Base-by-base conservation (phyloP, 2,329 filamentous ascomycete species). In the Arthroderma sp. region DNA sequence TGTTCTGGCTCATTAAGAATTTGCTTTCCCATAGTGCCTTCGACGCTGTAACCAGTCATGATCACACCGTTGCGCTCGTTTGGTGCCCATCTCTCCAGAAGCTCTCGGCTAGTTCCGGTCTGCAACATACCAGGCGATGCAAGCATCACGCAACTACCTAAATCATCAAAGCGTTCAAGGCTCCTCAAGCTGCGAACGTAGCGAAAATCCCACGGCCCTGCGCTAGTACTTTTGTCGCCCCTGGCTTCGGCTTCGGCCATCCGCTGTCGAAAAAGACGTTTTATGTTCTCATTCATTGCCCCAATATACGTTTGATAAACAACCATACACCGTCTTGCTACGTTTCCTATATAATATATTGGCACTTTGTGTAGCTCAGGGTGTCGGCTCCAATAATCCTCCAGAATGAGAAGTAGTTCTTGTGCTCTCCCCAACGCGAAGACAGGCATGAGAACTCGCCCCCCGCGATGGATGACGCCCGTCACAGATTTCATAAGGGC, bases 251-350 rank as follows among this genome's bases (percentile, higher is more conserved):
- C 85, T 61, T 94, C 86, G 3, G 85, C 86, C 78, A 94, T 93
- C 40, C 86, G 80, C 63, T 93, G 87, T 43, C 83, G 76, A 65
- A 95, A 95, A n/a, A 94, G 75, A 7, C 85, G 78, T 63, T 94
- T 95, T 70, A 98, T 96, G 57, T 95, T 96, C 58, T 96, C 89
- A 61, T 98, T 98, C 91, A 98, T 98, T 45, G 88, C 87, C 40
- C 88, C 86, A 40, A 96, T 86, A 57, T 96, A 98, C 1, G 91
- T 98, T 62, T 96, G 91, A 60, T 98, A 98, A 3, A 96, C 87
- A 29, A 95, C 78, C 91, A 98, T 98, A 67, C 91, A 98, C 64
- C 94, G 91, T 50, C 89, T 74, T 1, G 91, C 91, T 36, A 96
- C 77, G 56, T 94, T 94, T 56, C 85, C 91, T 44, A 93, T 93